Percentiles rank a stretch among this genome's conserved stretches.
Conservation (phyloP, 495 filamentous ascomycete genomes). For the Friedmanniomyces endolithicus region DNA sequence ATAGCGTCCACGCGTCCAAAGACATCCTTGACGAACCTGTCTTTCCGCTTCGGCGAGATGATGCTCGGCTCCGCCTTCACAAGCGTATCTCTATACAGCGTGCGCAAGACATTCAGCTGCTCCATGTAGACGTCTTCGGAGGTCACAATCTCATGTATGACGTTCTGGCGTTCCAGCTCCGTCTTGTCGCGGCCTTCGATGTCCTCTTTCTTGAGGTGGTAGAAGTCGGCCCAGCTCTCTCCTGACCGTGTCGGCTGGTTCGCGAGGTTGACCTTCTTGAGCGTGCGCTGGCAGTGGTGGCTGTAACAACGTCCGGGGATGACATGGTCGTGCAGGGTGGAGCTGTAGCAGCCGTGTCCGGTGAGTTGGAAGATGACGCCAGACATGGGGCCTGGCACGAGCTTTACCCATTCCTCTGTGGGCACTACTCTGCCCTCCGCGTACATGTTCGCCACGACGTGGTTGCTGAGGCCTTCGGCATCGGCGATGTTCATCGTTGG, state of each 20-base stretch:
- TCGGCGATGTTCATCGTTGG: conserved; percentile 98
- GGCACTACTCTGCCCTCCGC: conserved; percentile 63
- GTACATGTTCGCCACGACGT: conserved; percentile 72
- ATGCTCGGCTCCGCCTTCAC: conserved; percentile 62
- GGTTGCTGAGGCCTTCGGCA: conserved; percentile 73
- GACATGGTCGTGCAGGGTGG: conserved; percentile 64
- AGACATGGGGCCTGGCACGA: conserved; percentile 58
- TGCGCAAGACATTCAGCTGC: conserved; percentile 68
- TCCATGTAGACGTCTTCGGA: conserved; percentile 86
- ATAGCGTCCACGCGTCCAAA: conserved; percentile 87
- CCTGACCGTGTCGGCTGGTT: conserved; percentile 52
- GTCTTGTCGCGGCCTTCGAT: conserved; percentile 59
- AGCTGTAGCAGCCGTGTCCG: conserved; percentile 81
- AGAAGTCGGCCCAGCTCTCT: conserved; percentile 86
- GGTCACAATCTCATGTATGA: conserved; percentile 88
- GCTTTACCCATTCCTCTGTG: conserved; percentile 97
- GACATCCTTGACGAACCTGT: conserved; percentile 67
- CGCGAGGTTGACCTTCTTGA: conserved; percentile 84
- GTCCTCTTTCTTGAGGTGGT: conserved; percentile 68
- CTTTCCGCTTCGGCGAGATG: conserved; percentile 57
- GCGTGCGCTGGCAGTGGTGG: conserved; percentile 80
- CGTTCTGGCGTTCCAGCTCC: conserved; percentile 87
- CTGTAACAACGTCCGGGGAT: conserved; percentile 77
- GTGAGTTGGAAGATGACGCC: conserved; percentile 92
- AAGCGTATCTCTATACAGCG: conserved; percentile 78